Base-by-base conservation (phyloP, 495 filamentous ascomycete genomes). In the Sabuloglossum arenarium region DNA sequence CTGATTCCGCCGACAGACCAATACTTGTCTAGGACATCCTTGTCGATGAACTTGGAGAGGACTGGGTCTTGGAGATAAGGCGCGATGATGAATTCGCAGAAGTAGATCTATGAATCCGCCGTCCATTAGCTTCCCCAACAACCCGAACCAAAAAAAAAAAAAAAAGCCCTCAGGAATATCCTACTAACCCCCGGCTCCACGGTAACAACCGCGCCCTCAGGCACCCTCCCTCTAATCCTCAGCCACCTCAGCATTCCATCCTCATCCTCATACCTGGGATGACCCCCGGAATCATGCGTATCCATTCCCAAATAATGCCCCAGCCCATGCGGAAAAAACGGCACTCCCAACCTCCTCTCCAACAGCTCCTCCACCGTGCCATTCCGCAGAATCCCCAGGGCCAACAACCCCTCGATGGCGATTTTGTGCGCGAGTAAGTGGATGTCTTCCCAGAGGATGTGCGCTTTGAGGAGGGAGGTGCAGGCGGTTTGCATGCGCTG, bases 221-320 rank as follows among this genome's bases (percentile, higher is more conserved):
- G 85, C 51, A 94, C 61, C 23, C 66, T 73, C 11, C 86, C 83
- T 45, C 91, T 69, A n/a, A 94, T 82, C 50, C 91, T 75, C 43
- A 99, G 69, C 60, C 93, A 94, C 25, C 74, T 73, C 66, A 91
- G 94, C 77, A 96, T 83, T 43, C 78, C 66, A 67, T 99, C 89
- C 60, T 72, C 69, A 62, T 97, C 93, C 42, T 71, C 71, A 60
- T 94, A 94, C 65, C 95, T 85, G 1, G 88, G 75, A 65, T 91
- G 79, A 21, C 88, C 89, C 57, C 88, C 89, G 0, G 82, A 85
- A 64, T 96, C 89, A 69, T 96, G 89, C 6, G 87, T 94, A 67
- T 96, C 89, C 84, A 96, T 85, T 52, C 89, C 89, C 9, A 96
- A 72, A 61, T 93, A 90, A 65, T 96, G 88, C 0, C 89, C 89